Evolutionary conservation across 2,329 filamentous ascomycete genomes (phyloP).

Genomic region (Fusarium tjaetaba): DNA sequence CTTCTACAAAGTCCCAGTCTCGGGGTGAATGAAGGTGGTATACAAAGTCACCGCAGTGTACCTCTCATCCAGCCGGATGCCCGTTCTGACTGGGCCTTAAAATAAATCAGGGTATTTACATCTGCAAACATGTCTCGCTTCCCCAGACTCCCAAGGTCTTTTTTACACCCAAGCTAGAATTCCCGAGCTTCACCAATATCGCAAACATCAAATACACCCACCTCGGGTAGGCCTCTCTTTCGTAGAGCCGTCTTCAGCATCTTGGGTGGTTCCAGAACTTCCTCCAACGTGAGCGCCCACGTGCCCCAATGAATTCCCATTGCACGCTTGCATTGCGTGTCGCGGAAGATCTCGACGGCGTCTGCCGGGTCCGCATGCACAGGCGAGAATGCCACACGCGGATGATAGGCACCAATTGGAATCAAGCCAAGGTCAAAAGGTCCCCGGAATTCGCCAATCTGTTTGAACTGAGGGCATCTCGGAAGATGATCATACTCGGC

Average conservation of each 20-base stretch:
- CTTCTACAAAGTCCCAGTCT: conserved; percentile 8
- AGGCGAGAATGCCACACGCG: conserved; percentile 75
- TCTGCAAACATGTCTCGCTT: conserved; percentile 4
- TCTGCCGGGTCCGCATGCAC: conserved; percentile 91
- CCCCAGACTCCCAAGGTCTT: neutral
- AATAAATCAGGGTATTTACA: conserved; percentile 29
- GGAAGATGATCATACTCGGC: conserved; percentile 73
- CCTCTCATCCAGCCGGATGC: neutral
- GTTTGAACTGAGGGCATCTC: conserved; percentile 82
- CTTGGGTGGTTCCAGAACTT: conserved; percentile 82
- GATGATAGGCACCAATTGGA: conserved; percentile 90
- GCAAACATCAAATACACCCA: conserved; percentile 82
- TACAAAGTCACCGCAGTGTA: neutral
- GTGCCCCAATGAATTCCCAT: conserved; percentile 94
- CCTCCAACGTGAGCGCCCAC: conserved; percentile 87
- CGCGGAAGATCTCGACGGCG: conserved; percentile 86
- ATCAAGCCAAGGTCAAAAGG: conserved; percentile 93
- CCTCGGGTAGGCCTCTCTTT: conserved; percentile 72
- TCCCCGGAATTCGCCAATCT: conserved; percentile 82
- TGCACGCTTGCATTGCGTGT: conserved; percentile 80
- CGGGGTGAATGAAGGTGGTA: neutral
- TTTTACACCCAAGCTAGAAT: conserved; percentile 59
- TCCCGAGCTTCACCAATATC: conserved; percentile 86
- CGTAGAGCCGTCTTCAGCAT: conserved; percentile 77
- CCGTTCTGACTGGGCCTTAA: neutral